Conservation (phyloP, 805 yeast species). For the Kodamaea kakaduensis region DNA sequence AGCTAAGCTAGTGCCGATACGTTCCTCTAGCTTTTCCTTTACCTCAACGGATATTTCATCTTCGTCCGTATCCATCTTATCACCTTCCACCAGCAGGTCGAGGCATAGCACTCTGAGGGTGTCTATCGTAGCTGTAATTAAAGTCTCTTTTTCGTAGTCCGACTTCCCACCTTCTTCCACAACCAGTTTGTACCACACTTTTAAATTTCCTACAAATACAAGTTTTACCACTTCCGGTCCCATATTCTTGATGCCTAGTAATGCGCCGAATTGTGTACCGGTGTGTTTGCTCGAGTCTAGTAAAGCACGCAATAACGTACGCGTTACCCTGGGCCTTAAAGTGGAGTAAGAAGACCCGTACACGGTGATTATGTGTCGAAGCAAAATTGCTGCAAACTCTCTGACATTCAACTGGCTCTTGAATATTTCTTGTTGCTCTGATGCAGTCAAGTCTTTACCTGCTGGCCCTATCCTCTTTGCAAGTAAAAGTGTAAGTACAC, state of each 20-base stretch:
- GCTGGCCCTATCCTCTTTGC: conserved; percentile 81
- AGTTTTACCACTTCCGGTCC: conserved; percentile 88
- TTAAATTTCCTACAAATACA: conserved; percentile 76
- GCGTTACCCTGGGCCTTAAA: conserved; percentile 85
- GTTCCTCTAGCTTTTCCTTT: conserved; percentile 43
- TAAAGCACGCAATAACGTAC: conserved; percentile 88
- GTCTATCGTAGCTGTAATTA: conserved; percentile 48
- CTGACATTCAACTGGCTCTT: conserved; percentile 58
- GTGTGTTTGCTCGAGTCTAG: conserved; percentile 77
- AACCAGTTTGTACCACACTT: conserved; percentile 70
- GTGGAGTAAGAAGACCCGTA: conserved; percentile 87
- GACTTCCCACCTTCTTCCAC: conserved; percentile 40
- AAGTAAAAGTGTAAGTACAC: conserved; percentile 79
- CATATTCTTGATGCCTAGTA: conserved; percentile 75
- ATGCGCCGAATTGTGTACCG: conserved; percentile 90
- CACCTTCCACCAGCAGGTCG: conserved; percentile 15
- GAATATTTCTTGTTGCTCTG: conserved; percentile 25
- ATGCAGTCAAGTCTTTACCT: conserved; percentile 33
- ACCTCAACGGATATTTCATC: conserved; percentile 28
- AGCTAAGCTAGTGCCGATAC: conserved; percentile 61
- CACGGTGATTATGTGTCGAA: conserved; percentile 70
- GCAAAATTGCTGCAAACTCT: conserved; percentile 80
- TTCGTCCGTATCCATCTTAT: conserved; percentile 32
- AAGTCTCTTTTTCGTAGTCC: conserved; percentile 42
- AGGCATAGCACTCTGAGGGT: conserved; percentile 49